A percentile compares a stretch with the other conserved stretches of the same genome.
Conservation (phyloP, 2,329 filamentous ascomycete genomes). For the Pseudopyricularia javanii region DNA sequence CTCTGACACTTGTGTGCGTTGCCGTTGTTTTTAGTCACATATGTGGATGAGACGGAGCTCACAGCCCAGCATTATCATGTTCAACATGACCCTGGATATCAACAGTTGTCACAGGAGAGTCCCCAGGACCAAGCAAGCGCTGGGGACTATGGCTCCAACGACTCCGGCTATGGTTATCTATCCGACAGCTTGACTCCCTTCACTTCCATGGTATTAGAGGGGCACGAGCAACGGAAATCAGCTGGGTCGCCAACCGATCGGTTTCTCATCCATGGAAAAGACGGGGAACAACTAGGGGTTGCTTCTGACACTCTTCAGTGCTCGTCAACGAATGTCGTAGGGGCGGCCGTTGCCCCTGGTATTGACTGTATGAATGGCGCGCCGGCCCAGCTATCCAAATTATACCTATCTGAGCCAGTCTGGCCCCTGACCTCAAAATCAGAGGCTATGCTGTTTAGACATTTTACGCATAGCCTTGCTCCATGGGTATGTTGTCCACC, state of each 20-base stretch:
- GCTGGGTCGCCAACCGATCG: conserved; percentile 15
- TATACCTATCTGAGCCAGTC: conserved; percentile 12
- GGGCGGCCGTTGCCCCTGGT: background rate
- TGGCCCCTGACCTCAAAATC: conserved; percentile 15
- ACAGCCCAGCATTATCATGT: background rate
- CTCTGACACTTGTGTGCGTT: background rate
- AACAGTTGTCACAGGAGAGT: background rate
- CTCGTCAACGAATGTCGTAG: background rate
- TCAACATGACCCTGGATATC: background rate
- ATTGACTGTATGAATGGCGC: background rate
- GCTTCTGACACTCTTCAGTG: background rate
- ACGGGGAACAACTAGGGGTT: background rate
- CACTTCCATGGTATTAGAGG: background rate
- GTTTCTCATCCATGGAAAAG: conserved; percentile 15
- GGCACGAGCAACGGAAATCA: background rate
- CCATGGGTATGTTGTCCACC: conserved; percentile 17
- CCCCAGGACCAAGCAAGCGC: background rate
- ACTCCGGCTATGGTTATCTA: background rate
- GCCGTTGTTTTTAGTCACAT: background rate
- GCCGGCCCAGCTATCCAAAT: background rate
- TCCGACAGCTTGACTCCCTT: background rate
- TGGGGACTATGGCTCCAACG: conserved; percentile 2
- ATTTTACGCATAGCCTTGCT: conserved; percentile 20
- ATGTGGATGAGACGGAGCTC: conserved; percentile 2
- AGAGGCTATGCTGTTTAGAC: conserved; percentile 18